Evolutionary conservation across 1,139 yeast species (phyloP), one percentile per base, ranked within the genome.

Genomic region (Sugiyamaella japonica): DNA sequence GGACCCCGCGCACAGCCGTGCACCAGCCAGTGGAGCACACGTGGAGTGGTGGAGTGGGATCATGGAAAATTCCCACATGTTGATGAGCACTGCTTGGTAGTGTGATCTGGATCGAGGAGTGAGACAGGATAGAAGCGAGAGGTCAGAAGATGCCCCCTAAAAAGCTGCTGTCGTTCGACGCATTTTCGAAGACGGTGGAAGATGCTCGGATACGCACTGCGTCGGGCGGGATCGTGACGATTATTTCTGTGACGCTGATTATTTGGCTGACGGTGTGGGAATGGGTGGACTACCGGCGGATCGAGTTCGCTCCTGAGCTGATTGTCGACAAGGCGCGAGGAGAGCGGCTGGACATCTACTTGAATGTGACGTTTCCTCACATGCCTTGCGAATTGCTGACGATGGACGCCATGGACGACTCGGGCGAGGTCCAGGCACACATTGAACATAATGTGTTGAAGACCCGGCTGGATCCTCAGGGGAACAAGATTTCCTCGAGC

Each of bases 161-260:
- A 41, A 46, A 52, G 58, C 75, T 89, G 60, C 74, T 87, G 54
- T 81, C 85, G 42, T 76, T 87, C 59, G 99, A 93, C 71, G 97
- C 96, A 10, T 93, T 93, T 71, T 84, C 96, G 34, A 91, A 90
- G 72, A 89, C 98, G 6, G 91, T 89, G 45, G 98, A 91, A 65
- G 99, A 93, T 70, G 96, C 96, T 5, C 80, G 89, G 55, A 83
- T 93, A 58, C 83, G 87, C 61, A 93, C 99, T 2, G 79, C 91
- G 3, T 79, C 93, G 6, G 99, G 99, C 51, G 99, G 97, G 1
- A 66, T 89, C 39, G 88, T 93, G 63, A 90, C 98, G 7, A 69
- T 93, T 48, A 73, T 82, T 5, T 86, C 97, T 66, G 68, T 84
- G 1, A 53, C 82, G 15, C 77, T 87, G 6, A 85, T 89, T 29